phyloP scores from a whole-genome alignment of 257 asterid species.

The Rubia yunnanensis region DNA sequence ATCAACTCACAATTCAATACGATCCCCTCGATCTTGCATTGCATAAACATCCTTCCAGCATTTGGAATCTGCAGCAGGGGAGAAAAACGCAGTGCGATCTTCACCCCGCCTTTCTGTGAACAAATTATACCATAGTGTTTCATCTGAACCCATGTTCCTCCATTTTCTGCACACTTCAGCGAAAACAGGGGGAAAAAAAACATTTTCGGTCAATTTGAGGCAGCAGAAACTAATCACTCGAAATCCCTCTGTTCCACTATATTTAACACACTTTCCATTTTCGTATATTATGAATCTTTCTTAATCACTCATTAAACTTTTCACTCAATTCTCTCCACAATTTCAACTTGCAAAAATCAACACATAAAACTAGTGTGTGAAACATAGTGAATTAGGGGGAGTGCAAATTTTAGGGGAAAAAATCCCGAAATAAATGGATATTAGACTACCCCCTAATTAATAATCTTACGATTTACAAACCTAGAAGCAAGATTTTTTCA shows the following conservation, averaged over 20 bases:
- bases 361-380: too few species aligned
- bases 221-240: constrained; percentile 3
- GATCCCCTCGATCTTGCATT: constrained; percentile 72
- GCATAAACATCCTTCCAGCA: constrained; percentile 67
- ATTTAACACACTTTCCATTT: too few species aligned
- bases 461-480: not conserved
- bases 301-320: too few species aligned
- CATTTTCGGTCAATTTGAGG: constrained; percentile 7
- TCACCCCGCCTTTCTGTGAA: constrained; percentile 68
- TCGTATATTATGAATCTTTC: too few species aligned
- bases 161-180: constrained; percentile 74
- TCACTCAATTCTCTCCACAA: too few species aligned
- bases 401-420: too few species aligned
- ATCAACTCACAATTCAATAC: constrained; percentile 63
- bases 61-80: constrained; percentile 37
- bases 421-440: not conserved
- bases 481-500: not conserved
- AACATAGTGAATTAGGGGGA: too few species aligned
- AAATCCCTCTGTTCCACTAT: too few species aligned
- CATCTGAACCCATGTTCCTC: constrained; percentile 50
- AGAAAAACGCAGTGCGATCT: constrained; percentile 45
- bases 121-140: constrained; percentile 49
- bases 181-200: constrained; percentile 2
- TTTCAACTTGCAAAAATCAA: too few species aligned
- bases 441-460: too few species aligned